phyloP scores from a whole-genome alignment of 352 stramenopile species.

The Blastocystis sp. region DNA sequence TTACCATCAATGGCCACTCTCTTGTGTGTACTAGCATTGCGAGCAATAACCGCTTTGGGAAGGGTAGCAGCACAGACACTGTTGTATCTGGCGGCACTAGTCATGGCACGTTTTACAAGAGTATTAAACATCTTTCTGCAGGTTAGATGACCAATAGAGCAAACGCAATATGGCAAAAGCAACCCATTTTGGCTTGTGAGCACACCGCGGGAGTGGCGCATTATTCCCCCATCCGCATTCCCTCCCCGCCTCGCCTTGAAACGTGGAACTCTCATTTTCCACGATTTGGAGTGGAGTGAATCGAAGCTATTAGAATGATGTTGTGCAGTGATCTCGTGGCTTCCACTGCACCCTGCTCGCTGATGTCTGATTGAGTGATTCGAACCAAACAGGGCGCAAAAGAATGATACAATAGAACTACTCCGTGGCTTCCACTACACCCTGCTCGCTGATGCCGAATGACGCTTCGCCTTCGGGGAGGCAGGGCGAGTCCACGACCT shows the following conservation, averaged over 20 bases:
- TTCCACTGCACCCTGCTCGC: too few species aligned
- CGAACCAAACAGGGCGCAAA: background rate
- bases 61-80: background rate
- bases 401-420: slow-evolving; percentile 68
- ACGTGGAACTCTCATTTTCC: slow-evolving; percentile 14
- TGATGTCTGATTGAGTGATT: background rate
- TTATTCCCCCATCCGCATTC: background rate
- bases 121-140: too few species aligned
- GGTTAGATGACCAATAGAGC: too few species aligned
- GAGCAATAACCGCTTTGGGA: background rate
- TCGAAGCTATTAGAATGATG: background rate
- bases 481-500: slow-evolving; percentile 71
- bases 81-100: too few species aligned
- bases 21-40: background rate
- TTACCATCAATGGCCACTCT: slow-evolving; percentile 39
- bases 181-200: too few species aligned
- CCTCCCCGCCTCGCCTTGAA: background rate
- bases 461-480: too few species aligned
- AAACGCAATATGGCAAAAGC: too few species aligned
- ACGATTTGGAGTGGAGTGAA: background rate
- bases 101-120: too few species aligned
- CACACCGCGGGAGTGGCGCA: background rate
- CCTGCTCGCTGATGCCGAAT: too few species aligned
- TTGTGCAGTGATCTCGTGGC: background rate
- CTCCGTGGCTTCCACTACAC: too few species aligned